Base-by-base conservation (phyloP, 805 yeast species). In the Maudiozyma turicensis region DNA sequence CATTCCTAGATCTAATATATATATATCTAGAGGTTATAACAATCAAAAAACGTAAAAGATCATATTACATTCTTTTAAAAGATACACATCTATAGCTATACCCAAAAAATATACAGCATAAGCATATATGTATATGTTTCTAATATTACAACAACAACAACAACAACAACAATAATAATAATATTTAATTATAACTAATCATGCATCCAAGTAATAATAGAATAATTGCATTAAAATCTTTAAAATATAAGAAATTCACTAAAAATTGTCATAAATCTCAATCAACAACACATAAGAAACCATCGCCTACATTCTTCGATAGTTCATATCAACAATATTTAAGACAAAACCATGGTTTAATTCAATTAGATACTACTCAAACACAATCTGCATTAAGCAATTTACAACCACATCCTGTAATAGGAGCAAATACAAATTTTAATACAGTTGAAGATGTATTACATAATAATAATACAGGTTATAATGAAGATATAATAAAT, bases 321-420 rank as follows among this genome's bases (percentile, higher is more conserved):
- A 68, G 70, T 30, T 60, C 73, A n/a, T 69, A 68, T 55, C 70
- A 69, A 55, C 71, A 69, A 53, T 59, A 67, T 55, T 53, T 69
- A 51, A 64, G 68, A 47, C 69, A 67, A 47, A 66, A 66, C 50
- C 64, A 65, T 37, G 71, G 69, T 39, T 50, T 68, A 2, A 64
- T 63, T 20, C 52, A 52, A 44, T 50, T 53, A 39, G 65, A 63
- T 13, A 41, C 57, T 10, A 8, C 42, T 30, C 30, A 20, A 20
- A 29, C 31, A 31, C 30, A 34, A 10, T 9, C 37, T 4, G 9
- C 10, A 5, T 11, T 39, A 35, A 15, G 26, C 2, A n/a, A 13
- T n/a, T 13, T 20, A 13, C 53, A 54, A 45, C 72, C 71, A 20
- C 69, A 68, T 47, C 71, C 71, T 3, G 69, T 69, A 5, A 60